A percentile compares a stretch with the other conserved stretches of the same genome.
Conservation (phyloP, 257 asterid genomes). For the Salvia splendens region DNA sequence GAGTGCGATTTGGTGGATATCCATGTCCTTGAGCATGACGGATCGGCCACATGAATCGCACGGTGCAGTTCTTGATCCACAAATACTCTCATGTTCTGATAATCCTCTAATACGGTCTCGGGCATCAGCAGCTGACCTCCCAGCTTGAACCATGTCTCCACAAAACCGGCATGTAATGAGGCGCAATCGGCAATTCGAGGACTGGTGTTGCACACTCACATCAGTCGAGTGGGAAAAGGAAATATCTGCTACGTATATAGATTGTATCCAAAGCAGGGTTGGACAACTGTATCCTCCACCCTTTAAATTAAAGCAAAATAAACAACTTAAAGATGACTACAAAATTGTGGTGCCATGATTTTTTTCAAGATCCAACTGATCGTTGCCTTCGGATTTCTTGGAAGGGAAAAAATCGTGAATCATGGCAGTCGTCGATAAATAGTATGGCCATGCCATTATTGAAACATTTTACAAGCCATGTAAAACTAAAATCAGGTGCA, state of each 20-base stretch:
- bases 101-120: conserved; percentile 85
- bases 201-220: conserved; percentile 60
- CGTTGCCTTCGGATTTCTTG: too few species aligned
- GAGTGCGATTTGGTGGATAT: conserved; percentile 87
- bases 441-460: too few species aligned
- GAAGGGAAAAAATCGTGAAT: too few species aligned
- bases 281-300: too few species aligned
- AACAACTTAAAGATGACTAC: too few species aligned
- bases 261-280: not conserved
- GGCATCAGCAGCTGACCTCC: conserved; percentile 68
- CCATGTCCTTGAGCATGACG: conserved; percentile 98
- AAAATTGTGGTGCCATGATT: too few species aligned
- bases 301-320: too few species aligned
- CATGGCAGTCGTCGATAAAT: too few species aligned
- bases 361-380: too few species aligned
- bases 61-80: conserved; percentile 96
- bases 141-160: conserved; percentile 99
- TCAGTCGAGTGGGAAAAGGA: conserved; percentile 7
- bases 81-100: conserved; percentile 81
- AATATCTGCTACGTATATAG: not conserved
- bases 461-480: too few species aligned
- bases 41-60: conserved; percentile 96
- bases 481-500: too few species aligned
- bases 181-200: conserved; percentile 72
- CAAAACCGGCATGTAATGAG: conserved; percentile 82